Conservation (phyloP, 306 rosid genomes). For the Prunus mume region DNA sequence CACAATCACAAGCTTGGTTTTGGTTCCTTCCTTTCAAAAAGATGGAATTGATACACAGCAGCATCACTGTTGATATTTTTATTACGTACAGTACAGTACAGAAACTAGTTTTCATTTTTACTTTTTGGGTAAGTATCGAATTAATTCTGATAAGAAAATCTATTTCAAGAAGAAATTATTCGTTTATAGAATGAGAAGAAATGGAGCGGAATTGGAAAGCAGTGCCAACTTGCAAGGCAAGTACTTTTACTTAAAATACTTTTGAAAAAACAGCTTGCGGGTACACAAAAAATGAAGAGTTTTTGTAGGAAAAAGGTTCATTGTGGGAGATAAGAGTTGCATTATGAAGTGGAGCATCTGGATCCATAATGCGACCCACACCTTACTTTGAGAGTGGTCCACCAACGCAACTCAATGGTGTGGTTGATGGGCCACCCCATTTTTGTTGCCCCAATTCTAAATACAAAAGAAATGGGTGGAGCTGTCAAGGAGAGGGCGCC, state of each 20-base stretch:
- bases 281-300: background rate
- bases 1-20: background rate
- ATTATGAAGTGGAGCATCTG: slow-evolving; percentile 57
- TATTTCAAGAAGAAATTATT: too few relatives aligned
- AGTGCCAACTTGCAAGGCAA: background rate
- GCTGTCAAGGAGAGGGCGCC: slow-evolving; percentile 46
- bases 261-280: background rate
- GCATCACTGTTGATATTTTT: too few relatives aligned
- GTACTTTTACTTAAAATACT: background rate
- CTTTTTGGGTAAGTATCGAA: too few relatives aligned
- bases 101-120: too few relatives aligned
- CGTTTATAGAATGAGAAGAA: too few relatives aligned
- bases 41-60: too few relatives aligned
- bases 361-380: slow-evolving; percentile 48
- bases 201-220: background rate
- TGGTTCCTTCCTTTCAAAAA: background rate
- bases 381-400: slow-evolving; percentile 57
- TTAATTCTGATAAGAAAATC: too few relatives aligned
- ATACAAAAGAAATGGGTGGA: slow-evolving; percentile 13
- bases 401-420: slow-evolving; percentile 45
- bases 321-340: slow-evolving; percentile 25
- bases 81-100: too few relatives aligned
- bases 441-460: slow-evolving; percentile 17
- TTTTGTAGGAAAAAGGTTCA: slow-evolving; percentile 13
- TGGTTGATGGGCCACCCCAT: slow-evolving; percentile 47